Conservation (phyloP, 805 yeast genomes). For the Ogataea saltuana region DNA sequence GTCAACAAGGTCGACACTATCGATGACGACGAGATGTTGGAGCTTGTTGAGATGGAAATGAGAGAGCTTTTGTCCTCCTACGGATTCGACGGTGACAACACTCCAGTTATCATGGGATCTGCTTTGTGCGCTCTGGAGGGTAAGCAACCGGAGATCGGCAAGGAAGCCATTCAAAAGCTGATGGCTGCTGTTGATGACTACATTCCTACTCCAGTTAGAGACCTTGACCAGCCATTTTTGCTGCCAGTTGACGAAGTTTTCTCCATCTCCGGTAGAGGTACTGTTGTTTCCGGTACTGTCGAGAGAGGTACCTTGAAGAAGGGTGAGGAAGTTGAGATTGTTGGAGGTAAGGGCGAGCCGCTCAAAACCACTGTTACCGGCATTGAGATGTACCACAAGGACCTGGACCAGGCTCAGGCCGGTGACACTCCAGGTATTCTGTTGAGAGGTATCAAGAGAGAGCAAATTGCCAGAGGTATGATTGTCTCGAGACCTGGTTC, state of each 20-base stretch:
- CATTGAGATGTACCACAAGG: conserved; percentile 99
- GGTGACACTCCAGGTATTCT: conserved; percentile 99
- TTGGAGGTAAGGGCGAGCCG: conserved; percentile 85
- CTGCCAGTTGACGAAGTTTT: conserved; percentile 97
- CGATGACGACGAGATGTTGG: conserved; percentile 99
- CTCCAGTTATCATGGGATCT: conserved; percentile 98
- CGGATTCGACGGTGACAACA: conserved; percentile 97
- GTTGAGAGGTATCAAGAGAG: conserved; percentile 98
- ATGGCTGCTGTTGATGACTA: conserved; percentile 90
- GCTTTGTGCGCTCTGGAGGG: conserved; percentile 95
- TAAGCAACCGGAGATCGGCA: conserved; percentile 88
- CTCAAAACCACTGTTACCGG: conserved; percentile 95
- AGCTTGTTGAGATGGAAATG: conserved; percentile 99
- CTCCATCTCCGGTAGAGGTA: conserved; percentile 99
- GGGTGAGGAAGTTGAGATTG: conserved; percentile 98
- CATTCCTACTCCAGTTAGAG: conserved; percentile 97
- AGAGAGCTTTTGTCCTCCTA: conserved; percentile 88
- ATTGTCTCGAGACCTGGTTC: conserved; percentile 91
- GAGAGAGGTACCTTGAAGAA: conserved; percentile 97
- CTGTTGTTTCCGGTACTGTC: conserved; percentile 98
- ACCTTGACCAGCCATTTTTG: conserved; percentile 92
- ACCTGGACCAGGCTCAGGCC: conserved; percentile 95
- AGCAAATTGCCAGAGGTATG: conserved; percentile 96
- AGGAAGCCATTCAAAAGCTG: conserved; percentile 75
- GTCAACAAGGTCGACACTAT: conserved; percentile 98